Base-by-base conservation (phyloP, 306 rosid genomes). In the Rosa persica region DNA sequence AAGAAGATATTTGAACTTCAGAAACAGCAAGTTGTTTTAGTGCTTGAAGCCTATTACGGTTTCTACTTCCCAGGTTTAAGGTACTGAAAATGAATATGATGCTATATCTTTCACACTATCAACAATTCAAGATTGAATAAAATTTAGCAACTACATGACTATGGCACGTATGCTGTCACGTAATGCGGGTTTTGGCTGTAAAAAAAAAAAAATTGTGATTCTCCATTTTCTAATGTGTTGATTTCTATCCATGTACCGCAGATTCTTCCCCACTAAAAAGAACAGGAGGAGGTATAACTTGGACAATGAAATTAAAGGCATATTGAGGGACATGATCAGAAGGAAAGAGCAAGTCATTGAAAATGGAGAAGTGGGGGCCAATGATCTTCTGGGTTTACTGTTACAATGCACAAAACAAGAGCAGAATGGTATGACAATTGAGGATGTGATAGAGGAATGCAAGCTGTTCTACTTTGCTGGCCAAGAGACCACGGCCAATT, bases 401-500 rank as follows among this genome's bases (percentile, higher is more conserved):
- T 60, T 86, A n/a, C 66, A 78, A 12, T 74, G 79, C 68, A 79
- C 55, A 81, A 72, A 74, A 48, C 52, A 81, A 57, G 60, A 49
- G 9, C 52, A 73, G 0, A 78, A 81, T 76, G 43, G 75, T 47
- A 19, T 89, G 76, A 85, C 81, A 38, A 69, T 75, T 4, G 88
- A 85, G 10, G 88, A 89, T 20, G 86, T 87, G 76, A 83, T 87
- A 55, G 90, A 83, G 71, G 93, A 89, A 66, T 89, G 90, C 80
- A 89, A 89, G 69, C 52, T 89, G 68, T 75, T 89, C 81, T 83
- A 85, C 89, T 81, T 79, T 34, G 89, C 93, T 36, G 89, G 90
- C 74, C 85, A 87, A 77, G 90, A 83, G 42, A 83, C 90, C 74
- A 87, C 90, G 1, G 72, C 88, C n/a, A 65, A 46, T 54, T 77